Base-by-base conservation (phyloP, 495 filamentous ascomycete species). In the Penicillium verhagenii region DNA sequence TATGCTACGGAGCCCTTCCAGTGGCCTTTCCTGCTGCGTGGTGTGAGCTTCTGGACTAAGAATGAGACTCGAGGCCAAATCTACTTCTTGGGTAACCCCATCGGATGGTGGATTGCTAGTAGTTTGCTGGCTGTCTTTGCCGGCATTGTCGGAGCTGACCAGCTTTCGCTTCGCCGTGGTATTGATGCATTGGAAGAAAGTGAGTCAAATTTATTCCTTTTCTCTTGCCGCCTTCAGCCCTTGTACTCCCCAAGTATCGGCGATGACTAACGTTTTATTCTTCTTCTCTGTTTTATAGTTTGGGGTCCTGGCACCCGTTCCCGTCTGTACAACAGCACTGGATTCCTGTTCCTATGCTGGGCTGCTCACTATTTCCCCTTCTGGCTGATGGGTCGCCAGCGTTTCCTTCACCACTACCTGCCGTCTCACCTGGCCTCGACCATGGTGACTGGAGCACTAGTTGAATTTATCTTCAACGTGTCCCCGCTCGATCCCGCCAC, bases 31-130 rank as follows among this genome's bases (percentile, higher is more conserved):
- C 79, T 98, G 57, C 78, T 98, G 33, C 86, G 95, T 11, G 94
- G 94, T 64, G 95, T 98, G 55, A 96, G 91, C 69, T 98, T 98
- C 86, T 98, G 94, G 94, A 98, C 94, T 9, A 88, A 98, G 69
- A 94, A 93, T 69, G 91, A 96, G 42, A 97, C 93, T 9, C 84
- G 89, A 25, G 88, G 94, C 73, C 94, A 98, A 74, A 98, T 98
- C 63, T 98, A 98, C 75, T 98, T 98, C 81, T 73, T 98, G 28
- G 94, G 94, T 38, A 98, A 98, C 75, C 94, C 95, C 5, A 73
- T 97, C 50, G 94, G 95, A 38, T 98, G 94, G 94, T 98, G 94
- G 94, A 81, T 98, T 57, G 86, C 91, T 21, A 94, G 90, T 68
- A 89, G 88, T 75, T 72, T 97, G 21, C 75, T 98, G 45, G 95